phyloP scores from a whole-genome alignment of 1,139 yeast genomes.

The Entelexis sorbosivorans region DNA sequence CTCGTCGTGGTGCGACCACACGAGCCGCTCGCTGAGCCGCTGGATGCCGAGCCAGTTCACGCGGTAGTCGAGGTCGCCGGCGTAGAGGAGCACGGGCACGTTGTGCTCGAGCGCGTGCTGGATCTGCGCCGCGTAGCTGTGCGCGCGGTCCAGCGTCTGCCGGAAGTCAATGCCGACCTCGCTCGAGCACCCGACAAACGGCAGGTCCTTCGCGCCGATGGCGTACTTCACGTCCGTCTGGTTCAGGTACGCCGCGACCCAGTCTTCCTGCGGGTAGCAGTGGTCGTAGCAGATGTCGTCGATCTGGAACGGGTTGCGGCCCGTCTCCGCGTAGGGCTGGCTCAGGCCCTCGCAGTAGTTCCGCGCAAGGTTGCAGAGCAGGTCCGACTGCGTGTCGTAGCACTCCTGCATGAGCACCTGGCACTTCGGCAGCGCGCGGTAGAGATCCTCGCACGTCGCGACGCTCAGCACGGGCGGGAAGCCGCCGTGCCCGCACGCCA shows the following conservation, averaged over 20 bases:
- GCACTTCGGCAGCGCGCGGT: slow-evolving; percentile 65
- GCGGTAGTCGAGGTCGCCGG: slow-evolving; percentile 80
- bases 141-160: slow-evolving; percentile 50
- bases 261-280: slow-evolving; percentile 50
- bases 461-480: slow-evolving; percentile 64
- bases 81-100: slow-evolving; percentile 69
- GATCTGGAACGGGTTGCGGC: slow-evolving; percentile 59
- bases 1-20: slow-evolving; percentile 41
- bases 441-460: slow-evolving; percentile 70
- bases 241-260: slow-evolving; percentile 50
- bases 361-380: slow-evolving; percentile 48
- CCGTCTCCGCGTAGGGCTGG: slow-evolving; percentile 43
- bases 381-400: slow-evolving; percentile 44
- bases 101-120: slow-evolving; percentile 46
- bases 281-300: slow-evolving; percentile 40
- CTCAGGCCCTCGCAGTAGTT: slow-evolving; percentile 53
- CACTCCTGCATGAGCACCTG: slow-evolving; percentile 54
- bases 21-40: slow-evolving; percentile 61
- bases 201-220: slow-evolving; percentile 50
- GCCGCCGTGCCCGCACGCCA: slow-evolving; percentile 96
- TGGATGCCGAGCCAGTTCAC: slow-evolving; percentile 84
- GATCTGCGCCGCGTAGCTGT: slow-evolving; percentile 54
- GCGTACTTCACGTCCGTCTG: slow-evolving; percentile 47
- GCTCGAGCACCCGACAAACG: slow-evolving; percentile 54
- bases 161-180: slow-evolving; percentile 47